These are phyloP conservation scores for Aspergillus piperis DNA, from an alignment of 2,329 filamentous ascomycete genomes.

Conservation along the genomic window DNA sequence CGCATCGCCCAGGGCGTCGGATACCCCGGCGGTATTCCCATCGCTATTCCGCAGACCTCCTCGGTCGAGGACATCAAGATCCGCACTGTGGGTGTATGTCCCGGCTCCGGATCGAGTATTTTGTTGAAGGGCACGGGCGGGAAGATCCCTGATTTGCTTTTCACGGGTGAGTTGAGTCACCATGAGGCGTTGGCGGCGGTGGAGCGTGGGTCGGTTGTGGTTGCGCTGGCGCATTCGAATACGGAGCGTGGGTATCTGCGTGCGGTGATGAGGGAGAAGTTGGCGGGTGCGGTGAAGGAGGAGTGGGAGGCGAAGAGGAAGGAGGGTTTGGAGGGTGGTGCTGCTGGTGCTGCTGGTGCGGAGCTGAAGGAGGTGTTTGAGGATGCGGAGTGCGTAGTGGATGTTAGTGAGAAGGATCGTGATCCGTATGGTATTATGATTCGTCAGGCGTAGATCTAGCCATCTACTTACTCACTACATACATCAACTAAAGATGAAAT, in stretches of 20 bases:
- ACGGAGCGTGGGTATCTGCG: constrained; percentile 82
- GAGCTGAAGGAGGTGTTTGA: constrained; percentile 51
- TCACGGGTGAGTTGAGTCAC: constrained; percentile 92
- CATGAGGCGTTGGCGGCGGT: constrained; percentile 86
- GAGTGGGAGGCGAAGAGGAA: constrained; percentile 55
- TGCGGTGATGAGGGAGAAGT: constrained; percentile 66
- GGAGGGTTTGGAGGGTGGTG: constrained; percentile 39
- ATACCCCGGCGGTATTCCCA: constrained; percentile 64
- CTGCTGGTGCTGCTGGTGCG: constrained; percentile 23
- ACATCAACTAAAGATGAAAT: background rate
- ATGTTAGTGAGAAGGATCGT: constrained; percentile 75
- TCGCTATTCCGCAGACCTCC: constrained; percentile 64
- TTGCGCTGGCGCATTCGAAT: constrained; percentile 90
- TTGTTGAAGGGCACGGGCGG: constrained; percentile 60
- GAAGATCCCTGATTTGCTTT: constrained; percentile 69
- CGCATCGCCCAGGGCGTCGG: constrained; percentile 65
- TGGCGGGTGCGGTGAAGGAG: constrained; percentile 61
- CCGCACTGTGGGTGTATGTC: constrained; percentile 77
- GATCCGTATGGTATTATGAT: constrained; percentile 84
- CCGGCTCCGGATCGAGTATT: constrained; percentile 76
- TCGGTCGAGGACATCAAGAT: constrained; percentile 59
- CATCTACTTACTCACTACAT: too few relatives aligned
- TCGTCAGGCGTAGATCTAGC: constrained; percentile 16
- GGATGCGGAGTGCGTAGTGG: constrained; percentile 62
- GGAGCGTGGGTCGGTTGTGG: constrained; percentile 77